Conservation (phyloP, 1,139 yeast species). For the Saccharomyces hybrid region DNA sequence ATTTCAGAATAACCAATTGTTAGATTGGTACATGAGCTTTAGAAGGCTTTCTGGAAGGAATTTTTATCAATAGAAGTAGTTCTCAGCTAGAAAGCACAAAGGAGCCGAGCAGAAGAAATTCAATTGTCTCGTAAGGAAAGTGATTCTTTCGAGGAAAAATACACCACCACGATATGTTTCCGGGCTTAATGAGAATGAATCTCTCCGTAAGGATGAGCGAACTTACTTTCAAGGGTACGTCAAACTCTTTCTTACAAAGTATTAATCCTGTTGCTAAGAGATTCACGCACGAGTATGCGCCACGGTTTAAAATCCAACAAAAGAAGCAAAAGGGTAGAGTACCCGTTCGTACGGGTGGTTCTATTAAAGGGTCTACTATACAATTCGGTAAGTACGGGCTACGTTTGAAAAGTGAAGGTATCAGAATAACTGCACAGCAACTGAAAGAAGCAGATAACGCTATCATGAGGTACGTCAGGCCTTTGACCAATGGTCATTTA, state of each 20-base stretch:
- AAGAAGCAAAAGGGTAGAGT: constrained; percentile 95
- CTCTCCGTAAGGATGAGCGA: background rate
- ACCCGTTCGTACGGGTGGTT: constrained; percentile 93
- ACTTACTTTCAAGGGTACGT: background rate
- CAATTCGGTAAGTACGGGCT: constrained; percentile 82
- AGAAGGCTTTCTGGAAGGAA: background rate
- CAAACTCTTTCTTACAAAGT: background rate
- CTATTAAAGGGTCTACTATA: constrained; percentile 76
- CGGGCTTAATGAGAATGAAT: background rate
- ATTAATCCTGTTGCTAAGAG: constrained; percentile 30
- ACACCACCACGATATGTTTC: background rate
- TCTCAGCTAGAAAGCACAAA: too few relatives aligned
- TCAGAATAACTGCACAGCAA: constrained; percentile 79
- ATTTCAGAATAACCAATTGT: too few relatives aligned
- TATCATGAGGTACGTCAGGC: constrained; percentile 70
- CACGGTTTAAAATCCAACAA: constrained; percentile 62
- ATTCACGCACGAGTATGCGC: constrained; percentile 80
- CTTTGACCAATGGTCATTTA: constrained; percentile 47
- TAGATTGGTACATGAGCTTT: too few relatives aligned
- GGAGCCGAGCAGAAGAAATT: too few relatives aligned
- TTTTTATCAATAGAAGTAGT: background rate
- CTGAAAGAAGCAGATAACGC: constrained; percentile 87
- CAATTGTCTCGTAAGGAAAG: too few relatives aligned
- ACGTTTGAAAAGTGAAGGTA: constrained; percentile 80
- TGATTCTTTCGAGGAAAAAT: background rate